Evolutionary conservation across 129 eudicot genomes (phyloP).

Genomic region (Arctium minus): DNA sequence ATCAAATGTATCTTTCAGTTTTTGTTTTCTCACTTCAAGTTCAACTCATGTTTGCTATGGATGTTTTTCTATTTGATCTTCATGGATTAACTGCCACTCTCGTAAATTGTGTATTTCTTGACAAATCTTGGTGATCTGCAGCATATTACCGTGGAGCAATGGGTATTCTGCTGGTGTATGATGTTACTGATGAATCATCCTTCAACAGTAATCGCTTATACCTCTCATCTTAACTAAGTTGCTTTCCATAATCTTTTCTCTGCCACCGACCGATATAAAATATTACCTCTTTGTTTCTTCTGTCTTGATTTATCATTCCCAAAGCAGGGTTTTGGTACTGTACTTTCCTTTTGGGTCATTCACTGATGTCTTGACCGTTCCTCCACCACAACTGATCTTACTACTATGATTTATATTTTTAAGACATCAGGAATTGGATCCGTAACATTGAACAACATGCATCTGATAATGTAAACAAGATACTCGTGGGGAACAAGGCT

Average conservation of each 20-base stretch:
- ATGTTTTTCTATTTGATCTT: neutral
- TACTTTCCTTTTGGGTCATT: neutral
- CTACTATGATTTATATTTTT: slow-evolving; percentile 16
- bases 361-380: neutral
- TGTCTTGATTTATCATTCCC: neutral
- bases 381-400: slow-evolving; percentile 6
- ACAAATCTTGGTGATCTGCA: slow-evolving; percentile 33
- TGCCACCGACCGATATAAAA: neutral
- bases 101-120: neutral
- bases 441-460: slow-evolving; percentile 96
- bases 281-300: neutral
- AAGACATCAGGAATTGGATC: slow-evolving; percentile 91
- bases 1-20: neutral
- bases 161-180: slow-evolving; percentile 93
- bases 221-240: slow-evolving; percentile 5
- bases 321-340: neutral
- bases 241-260: neutral
- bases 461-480: slow-evolving; percentile 89
- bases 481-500: slow-evolving; percentile 87
- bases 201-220: slow-evolving; percentile 63
- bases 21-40: neutral
- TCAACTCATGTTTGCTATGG: neutral
- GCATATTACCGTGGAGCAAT: slow-evolving; percentile 96
- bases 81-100: neutral
- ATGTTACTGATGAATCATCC: slow-evolving; percentile 87